phyloP scores from a whole-genome alignment of 1,139 yeast species.

The Wickerhamomyces sp. region DNA sequence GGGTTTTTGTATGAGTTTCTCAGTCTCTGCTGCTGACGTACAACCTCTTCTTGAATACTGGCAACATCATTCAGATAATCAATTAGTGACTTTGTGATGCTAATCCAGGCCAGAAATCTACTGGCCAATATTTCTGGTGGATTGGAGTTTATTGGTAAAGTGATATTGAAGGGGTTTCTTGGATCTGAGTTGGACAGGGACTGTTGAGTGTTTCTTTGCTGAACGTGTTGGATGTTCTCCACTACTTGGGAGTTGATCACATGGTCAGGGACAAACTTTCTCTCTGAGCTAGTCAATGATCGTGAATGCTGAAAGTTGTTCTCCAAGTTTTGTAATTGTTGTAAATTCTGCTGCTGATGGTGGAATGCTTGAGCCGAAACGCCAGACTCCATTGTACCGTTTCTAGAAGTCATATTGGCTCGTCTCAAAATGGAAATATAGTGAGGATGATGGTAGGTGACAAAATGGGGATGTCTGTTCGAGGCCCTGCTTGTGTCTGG shows the following conservation, averaged over 20 bases:
- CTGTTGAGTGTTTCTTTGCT: slow-evolving; percentile 11
- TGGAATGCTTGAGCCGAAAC: slow-evolving; percentile 32
- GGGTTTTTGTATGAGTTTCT: slow-evolving; percentile 73
- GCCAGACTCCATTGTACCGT: slow-evolving; percentile 32
- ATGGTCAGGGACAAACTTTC: slow-evolving; percentile 13
- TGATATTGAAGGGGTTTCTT: slow-evolving; percentile 36
- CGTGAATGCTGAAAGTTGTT: slow-evolving; percentile 29
- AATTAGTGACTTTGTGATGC: slow-evolving; percentile 67
- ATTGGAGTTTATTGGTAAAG: slow-evolving; percentile 50
- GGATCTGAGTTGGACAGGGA: slow-evolving; percentile 27
- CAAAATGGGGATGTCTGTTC: too few relatives aligned
- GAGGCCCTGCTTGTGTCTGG: background rate
- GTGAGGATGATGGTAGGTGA: background rate
- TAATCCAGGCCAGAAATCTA: slow-evolving; percentile 84
- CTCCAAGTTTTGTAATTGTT: slow-evolving; percentile 30
- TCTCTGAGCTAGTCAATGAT: slow-evolving; percentile 27
- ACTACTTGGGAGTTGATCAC: background rate
- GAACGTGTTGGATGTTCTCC: slow-evolving; percentile 3
- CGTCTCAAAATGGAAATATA: background rate
- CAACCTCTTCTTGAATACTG: slow-evolving; percentile 80
- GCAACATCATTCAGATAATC: slow-evolving; percentile 76
- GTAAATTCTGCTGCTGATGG: slow-evolving; percentile 36
- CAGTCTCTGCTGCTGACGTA: slow-evolving; percentile 75
- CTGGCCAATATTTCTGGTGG: slow-evolving; percentile 87
- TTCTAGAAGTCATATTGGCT: slow-evolving; percentile 22